Base-by-base conservation (phyloP, 2,329 filamentous ascomycete genomes). In the Lasiodiplodia sp. region DNA sequence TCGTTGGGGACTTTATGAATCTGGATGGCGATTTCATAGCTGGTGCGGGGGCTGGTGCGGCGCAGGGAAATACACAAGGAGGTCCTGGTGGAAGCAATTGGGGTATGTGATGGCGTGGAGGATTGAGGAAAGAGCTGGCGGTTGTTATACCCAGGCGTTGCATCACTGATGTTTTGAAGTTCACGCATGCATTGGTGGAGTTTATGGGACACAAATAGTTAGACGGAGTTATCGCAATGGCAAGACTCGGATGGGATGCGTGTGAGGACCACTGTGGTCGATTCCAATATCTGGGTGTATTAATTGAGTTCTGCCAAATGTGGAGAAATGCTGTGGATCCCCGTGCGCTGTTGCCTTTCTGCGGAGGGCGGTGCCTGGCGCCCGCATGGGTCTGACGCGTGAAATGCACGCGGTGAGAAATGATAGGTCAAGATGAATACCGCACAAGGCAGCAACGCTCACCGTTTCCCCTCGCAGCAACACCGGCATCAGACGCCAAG, bases 1-100 rank as follows among this genome's bases (percentile, higher is more conserved):
- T 70, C 11, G 66, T 80, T 47, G 78, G 79, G 14, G 78, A 79
- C 21, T 79, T 79, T 52, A 79, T 80, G 78, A 66, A 67, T 18
- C 28, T 71, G 55, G 68, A 67, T 3, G 63, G 56, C 21, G 65
- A 67, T 31, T 67, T 67, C 38, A 58, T 51, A 8, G 16, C 52
- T 2, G 65, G 53, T 14, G 25, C 23, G 16, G 63, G 31, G 44
- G 47, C 49, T 4, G 63, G 44, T 21, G 63, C 31, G 25, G 21
- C 63, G 14, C 49, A 66, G 11, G 49, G 49, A 12, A 25, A 7
- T 3, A 1, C 44, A 1, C 44, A 51, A 4, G 62, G 47, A 7
- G 63, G 63, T n/a, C n/a, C 47, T 28, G 49, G 44, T 12, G 23
- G 40, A 6, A 47, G 58, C 18, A 37, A 51, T 12, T 63, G 58